These are phyloP conservation scores for Ophiognomonia clavigignenti-juglandacearum DNA, from an alignment of 2,329 filamentous ascomycete genomes.

Conservation along the genomic window DNA sequence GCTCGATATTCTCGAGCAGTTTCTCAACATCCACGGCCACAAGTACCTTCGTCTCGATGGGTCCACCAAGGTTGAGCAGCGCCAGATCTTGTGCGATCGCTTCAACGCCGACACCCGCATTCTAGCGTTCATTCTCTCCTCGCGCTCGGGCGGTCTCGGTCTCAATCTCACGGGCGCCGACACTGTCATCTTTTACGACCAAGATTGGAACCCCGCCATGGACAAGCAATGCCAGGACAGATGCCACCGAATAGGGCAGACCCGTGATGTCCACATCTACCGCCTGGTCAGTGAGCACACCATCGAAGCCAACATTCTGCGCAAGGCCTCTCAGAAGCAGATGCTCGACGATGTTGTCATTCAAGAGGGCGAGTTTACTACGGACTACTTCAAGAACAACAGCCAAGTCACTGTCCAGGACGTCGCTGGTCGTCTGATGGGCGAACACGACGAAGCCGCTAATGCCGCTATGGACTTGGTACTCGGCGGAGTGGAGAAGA, in stretches of 20 bases:
- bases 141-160: slow-evolving; percentile 86
- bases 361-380: slow-evolving; percentile 96
- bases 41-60: slow-evolving; percentile 95
- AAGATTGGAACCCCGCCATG: slow-evolving; percentile 99
- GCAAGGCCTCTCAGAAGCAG: slow-evolving; percentile 95
- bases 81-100: slow-evolving; percentile 89
- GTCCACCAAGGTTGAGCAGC: slow-evolving; percentile 92
- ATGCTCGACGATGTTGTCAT: slow-evolving; percentile 98
- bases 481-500: slow-evolving; percentile 60
- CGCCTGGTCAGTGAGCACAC: slow-evolving; percentile 89
- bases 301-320: slow-evolving; percentile 95
- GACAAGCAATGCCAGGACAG: slow-evolving; percentile 98
- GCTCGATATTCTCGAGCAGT: slow-evolving; percentile 93
- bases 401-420: slow-evolving; percentile 62
- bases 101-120: slow-evolving; percentile 96
- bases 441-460: slow-evolving; percentile 66
- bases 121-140: slow-evolving; percentile 91
- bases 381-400: slow-evolving; percentile 78
- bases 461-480: slow-evolving; percentile 83
- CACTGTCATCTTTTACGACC: slow-evolving; percentile 97
- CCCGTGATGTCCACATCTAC: slow-evolving; percentile 96
- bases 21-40: slow-evolving; percentile 95
- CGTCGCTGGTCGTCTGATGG: slow-evolving; percentile 55
- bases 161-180: slow-evolving; percentile 97
- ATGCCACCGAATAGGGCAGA: slow-evolving; percentile 95